phyloP scores from a whole-genome alignment of 208 protist species.

The Trypanosomatidae sp. region DNA sequence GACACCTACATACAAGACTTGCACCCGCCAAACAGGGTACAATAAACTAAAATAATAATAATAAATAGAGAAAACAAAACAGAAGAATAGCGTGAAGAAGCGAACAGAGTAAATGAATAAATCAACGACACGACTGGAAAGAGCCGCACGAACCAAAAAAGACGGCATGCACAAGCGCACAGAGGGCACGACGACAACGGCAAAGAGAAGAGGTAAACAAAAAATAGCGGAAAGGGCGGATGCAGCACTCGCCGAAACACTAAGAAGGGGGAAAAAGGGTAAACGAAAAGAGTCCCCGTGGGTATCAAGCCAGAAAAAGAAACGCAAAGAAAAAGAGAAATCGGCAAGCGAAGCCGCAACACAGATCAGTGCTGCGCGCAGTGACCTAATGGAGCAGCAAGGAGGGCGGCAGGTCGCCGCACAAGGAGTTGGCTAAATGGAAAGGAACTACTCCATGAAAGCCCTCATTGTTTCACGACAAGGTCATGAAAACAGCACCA shows the following conservation, averaged over 20 bases:
- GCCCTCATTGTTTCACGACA: not conserved
- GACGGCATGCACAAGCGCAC: not conserved
- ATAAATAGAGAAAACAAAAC: conserved; percentile 11
- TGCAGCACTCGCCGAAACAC: not conserved
- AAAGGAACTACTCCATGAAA: not conserved
- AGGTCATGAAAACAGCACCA: not conserved
- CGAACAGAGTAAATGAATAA: not conserved
- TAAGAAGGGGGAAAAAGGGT: not conserved
- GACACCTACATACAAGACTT: not conserved
- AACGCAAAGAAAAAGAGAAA: conserved; percentile 5
- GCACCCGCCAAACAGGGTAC: not conserved
- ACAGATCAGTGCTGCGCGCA: not conserved
- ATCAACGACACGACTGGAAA: conserved; percentile 2
- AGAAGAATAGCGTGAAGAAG: conserved; percentile 3
- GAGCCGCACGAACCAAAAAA: not conserved
- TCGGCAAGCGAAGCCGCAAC: not conserved
- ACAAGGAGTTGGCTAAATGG: not conserved
- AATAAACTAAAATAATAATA: conserved; percentile 6
- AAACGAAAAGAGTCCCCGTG: not conserved
- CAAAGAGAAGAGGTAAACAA: not conserved
- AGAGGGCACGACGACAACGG: not conserved
- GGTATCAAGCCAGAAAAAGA: not conserved
- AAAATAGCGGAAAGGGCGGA: not conserved
- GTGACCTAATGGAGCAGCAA: not conserved
- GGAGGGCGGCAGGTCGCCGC: not conserved